These are phyloP conservation scores for Kingdonia uniflora DNA, from an alignment of 164 flowering plant species.

Conservation along the genomic window DNA sequence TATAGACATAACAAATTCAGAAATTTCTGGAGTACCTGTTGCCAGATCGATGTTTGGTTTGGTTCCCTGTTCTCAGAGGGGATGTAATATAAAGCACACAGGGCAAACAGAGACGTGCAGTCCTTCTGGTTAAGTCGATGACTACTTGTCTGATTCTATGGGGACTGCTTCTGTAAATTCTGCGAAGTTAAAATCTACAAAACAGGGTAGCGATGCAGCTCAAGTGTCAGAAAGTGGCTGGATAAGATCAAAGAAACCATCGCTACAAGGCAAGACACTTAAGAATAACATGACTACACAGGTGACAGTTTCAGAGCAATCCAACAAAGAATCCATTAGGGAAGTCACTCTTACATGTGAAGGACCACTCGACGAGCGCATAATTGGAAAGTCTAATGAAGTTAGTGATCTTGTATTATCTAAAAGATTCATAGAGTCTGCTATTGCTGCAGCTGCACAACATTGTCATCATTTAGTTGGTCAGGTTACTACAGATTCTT, in stretches of 20 bases:
- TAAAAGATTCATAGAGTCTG: slow-evolving; percentile 3
- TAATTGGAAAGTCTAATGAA: slow-evolving; percentile 8
- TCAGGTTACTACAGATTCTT: slow-evolving; percentile 4
- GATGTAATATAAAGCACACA: slow-evolving; percentile 9
- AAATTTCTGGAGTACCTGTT: slow-evolving; percentile 7
- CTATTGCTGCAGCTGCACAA: slow-evolving; percentile 8
- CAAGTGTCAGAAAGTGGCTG: slow-evolving; percentile 6
- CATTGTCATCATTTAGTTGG: neutral
- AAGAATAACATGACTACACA: slow-evolving; percentile 4
- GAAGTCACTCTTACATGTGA: slow-evolving; percentile 8
- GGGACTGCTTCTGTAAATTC: slow-evolving; percentile 18
- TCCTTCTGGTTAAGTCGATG: slow-evolving; percentile 27
- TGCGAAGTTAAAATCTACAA: slow-evolving; percentile 1
- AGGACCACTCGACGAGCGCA: slow-evolving; percentile 2
- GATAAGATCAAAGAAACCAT: slow-evolving; percentile 7
- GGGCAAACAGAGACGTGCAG: no score
- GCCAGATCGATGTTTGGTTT: slow-evolving; percentile 1
- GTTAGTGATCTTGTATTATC: slow-evolving; percentile 5
- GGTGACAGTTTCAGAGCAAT: slow-evolving; percentile 8
- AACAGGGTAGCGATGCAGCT: slow-evolving; percentile 14
- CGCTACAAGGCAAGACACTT: slow-evolving; percentile 1
- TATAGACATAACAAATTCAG: slow-evolving; percentile 5
- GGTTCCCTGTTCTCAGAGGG: slow-evolving; percentile 12
- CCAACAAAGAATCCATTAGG: slow-evolving; percentile 11
- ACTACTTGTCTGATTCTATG: slow-evolving; percentile 27